Conservation (phyloP, 192 early-diverging fungal species). For the Dimargaris xerosporica region DNA sequence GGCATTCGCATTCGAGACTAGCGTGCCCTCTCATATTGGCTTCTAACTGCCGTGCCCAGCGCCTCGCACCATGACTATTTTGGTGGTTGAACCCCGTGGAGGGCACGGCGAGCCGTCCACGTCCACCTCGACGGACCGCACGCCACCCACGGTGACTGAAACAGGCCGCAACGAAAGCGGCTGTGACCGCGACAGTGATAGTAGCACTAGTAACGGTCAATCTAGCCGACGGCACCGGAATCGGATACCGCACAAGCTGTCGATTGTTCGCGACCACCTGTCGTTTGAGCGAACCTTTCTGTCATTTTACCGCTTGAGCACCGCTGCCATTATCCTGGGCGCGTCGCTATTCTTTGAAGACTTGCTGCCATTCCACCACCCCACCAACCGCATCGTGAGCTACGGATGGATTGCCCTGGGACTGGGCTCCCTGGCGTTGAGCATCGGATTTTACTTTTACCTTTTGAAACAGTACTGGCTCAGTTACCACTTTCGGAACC, state of each 20-base stretch:
- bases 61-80: no score
- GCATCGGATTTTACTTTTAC: neutral
- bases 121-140: no score
- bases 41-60: no score
- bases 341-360: conserved; percentile 1
- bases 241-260: neutral
- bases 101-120: no score
- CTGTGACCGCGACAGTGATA: neutral
- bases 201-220: no score
- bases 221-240: no score
- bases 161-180: neutral
- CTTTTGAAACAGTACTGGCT: conserved; percentile 1
- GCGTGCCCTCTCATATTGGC: no score
- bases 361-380: neutral
- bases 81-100: no score
- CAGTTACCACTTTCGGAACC: neutral
- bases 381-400: neutral
- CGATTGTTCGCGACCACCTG: conserved; percentile 7
- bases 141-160: no score
- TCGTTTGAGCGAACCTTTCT: conserved; percentile 9
- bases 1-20: no score
- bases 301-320: conserved; percentile 5
- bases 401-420: conserved; percentile 1
- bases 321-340: neutral
- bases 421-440: neutral